Evolutionary conservation across 2,329 filamentous ascomycete species (phyloP).

Genomic region (Colletotrichum limetticola): DNA sequence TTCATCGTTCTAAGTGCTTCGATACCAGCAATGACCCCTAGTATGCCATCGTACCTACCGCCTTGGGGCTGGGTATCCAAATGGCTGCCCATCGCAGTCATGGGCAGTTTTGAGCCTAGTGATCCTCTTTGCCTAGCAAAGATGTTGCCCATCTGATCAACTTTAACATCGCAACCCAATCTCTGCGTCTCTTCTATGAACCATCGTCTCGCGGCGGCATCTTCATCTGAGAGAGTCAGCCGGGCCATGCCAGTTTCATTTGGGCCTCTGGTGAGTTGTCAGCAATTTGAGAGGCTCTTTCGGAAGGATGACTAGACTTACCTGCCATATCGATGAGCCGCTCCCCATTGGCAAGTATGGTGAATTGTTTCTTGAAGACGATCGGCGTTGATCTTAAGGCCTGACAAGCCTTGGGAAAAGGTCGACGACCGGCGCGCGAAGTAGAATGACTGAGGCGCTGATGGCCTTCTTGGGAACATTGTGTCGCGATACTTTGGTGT

Average conservation of each 20-base stretch:
- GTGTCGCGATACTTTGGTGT: not conserved
- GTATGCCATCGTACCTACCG: slow-evolving; percentile 80
- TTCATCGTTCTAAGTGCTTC: slow-evolving; percentile 77
- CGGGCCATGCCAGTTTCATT: slow-evolving; percentile 81
- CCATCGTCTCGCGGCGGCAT: slow-evolving; percentile 80
- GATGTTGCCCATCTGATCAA: slow-evolving; percentile 84
- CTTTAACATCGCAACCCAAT: slow-evolving; percentile 73
- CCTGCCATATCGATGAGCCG: slow-evolving; percentile 43
- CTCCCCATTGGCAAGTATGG: slow-evolving; percentile 47
- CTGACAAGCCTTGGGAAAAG: slow-evolving; percentile 10
- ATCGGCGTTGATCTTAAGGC: slow-evolving; percentile 42
- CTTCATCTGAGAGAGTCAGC: slow-evolving; percentile 75
- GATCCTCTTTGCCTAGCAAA: slow-evolving; percentile 78
- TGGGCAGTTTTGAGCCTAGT: slow-evolving; percentile 66
- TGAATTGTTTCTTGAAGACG: slow-evolving; percentile 44
- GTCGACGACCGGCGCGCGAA: not conserved
- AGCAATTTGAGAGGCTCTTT: not conserved
- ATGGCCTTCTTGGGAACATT: not conserved
- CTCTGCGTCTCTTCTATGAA: slow-evolving; percentile 72
- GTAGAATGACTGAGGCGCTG: not conserved
- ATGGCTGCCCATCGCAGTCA: slow-evolving; percentile 76
- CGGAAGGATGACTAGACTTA: slow-evolving; percentile 34
- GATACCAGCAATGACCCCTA: slow-evolving; percentile 78
- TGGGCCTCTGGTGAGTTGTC: slow-evolving; percentile 15
- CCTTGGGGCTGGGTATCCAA: slow-evolving; percentile 73